Evolutionary conservation across 352 stramenopile genomes (phyloP).

Genomic region (Saprolegnia parasitica): DNA sequence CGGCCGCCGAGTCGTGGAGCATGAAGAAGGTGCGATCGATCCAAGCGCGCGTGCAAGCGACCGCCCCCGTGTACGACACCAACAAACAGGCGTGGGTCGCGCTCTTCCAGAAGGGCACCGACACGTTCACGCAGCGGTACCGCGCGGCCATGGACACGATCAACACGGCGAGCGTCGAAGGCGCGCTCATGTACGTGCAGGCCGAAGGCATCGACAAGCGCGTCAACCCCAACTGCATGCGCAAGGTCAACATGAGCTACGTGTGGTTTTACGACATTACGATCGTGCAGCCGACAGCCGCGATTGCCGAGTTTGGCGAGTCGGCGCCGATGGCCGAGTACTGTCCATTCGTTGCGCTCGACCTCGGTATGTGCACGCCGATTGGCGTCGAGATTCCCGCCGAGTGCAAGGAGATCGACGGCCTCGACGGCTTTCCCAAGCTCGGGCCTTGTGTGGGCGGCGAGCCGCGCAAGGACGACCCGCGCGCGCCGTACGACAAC

Average conservation of each 20-base stretch:
- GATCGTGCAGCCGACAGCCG: constrained; percentile 50
- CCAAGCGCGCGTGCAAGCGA: constrained; percentile 55
- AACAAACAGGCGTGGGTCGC: constrained; percentile 34
- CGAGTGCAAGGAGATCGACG: constrained; percentile 47
- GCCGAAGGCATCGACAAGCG: constrained; percentile 56
- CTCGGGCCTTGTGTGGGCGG: constrained; percentile 50
- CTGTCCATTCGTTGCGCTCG: constrained; percentile 55
- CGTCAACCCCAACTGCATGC: constrained; percentile 39
- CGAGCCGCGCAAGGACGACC: constrained; percentile 40
- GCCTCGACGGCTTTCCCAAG: constrained; percentile 40
- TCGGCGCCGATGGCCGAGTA: constrained; percentile 44
- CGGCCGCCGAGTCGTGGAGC: constrained; percentile 32
- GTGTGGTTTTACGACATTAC: constrained; percentile 66
- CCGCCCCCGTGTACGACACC: constrained; percentile 37
- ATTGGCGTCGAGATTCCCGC: constrained; percentile 35
- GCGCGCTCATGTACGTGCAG: constrained; percentile 64
- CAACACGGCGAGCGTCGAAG: constrained; percentile 59
- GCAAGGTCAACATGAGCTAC: constrained; percentile 71
- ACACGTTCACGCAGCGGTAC: constrained; percentile 34
- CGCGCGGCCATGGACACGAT: constrained; percentile 50
- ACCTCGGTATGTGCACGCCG: constrained; percentile 51
- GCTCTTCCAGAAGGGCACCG: constrained; percentile 17
- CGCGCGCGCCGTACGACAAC: constrained; percentile 50
- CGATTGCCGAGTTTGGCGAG: constrained; percentile 46
- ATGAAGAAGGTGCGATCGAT: constrained; percentile 50